A percentile compares a stretch with the other conserved stretches of the same genome.
phyloP scores from a whole-genome alignment of 768 basidiomycete genomes.

The Tricholoma sp. region DNA sequence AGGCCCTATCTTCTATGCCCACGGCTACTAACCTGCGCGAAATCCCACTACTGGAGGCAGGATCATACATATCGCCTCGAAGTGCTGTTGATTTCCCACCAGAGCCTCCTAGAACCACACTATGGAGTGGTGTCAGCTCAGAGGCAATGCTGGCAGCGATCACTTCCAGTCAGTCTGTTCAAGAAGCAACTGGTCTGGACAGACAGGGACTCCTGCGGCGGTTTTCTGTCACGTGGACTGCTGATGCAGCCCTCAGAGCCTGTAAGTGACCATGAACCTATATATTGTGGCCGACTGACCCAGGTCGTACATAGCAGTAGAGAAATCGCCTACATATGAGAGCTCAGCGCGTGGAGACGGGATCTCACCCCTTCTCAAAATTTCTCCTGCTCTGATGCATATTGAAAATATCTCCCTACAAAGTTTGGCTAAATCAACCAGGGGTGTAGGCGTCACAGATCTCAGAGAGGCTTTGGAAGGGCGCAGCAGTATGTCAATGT shows the following conservation, averaged over 20 bases:
- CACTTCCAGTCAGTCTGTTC: conserved; percentile 46
- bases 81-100: conserved; percentile 38
- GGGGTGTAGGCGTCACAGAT: conserved; percentile 83
- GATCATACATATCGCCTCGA: conserved; percentile 40
- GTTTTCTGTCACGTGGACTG: conserved; percentile 62
- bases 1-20: conserved; percentile 43
- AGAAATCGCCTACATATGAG: conserved; percentile 49
- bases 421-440: conserved; percentile 71
- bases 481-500: conserved; percentile 78
- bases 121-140: conserved; percentile 44
- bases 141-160: conserved; percentile 54
- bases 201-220: conserved; percentile 47
- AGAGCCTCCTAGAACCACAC: conserved; percentile 16
- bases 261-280: conserved; percentile 43
- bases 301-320: conserved; percentile 39
- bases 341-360: conserved; percentile 57
- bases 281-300: not conserved
- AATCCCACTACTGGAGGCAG: conserved; percentile 29
- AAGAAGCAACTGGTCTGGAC: conserved; percentile 62
- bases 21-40: conserved; percentile 32
- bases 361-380: conserved; percentile 68
- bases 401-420: conserved; percentile 87
- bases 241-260: conserved; percentile 66
- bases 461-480: conserved; percentile 87
- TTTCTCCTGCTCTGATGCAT: conserved; percentile 85